A percentile compares a stretch with the other conserved stretches of the same genome.
These are phyloP conservation scores for Pulveroboletus frians DNA, from an alignment of 768 basidiomycete genomes.

Conservation along the genomic window DNA sequence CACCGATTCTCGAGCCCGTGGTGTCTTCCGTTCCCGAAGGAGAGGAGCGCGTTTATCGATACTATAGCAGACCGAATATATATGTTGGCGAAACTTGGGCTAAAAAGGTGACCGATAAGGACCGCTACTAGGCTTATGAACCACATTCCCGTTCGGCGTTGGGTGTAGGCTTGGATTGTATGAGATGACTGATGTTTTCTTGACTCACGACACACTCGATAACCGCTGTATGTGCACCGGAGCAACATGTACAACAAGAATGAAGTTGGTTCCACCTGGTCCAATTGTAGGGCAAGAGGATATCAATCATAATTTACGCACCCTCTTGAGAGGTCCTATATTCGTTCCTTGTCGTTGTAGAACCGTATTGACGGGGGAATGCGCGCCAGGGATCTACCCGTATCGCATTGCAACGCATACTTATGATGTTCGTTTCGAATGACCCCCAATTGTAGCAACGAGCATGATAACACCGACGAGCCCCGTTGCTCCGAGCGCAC, in stretches of 20 bases:
- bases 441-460: slow-evolving; percentile 14
- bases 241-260: background rate
- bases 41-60: slow-evolving; percentile 10
- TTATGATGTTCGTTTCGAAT: slow-evolving; percentile 16
- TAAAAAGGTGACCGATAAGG: slow-evolving; percentile 7
- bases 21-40: slow-evolving; percentile 7
- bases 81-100: slow-evolving; percentile 21
- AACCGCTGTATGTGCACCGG: too few species aligned
- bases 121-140: too few species aligned
- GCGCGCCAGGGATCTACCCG: background rate
- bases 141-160: too few species aligned
- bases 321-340: background rate
- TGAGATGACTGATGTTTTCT: too few species aligned
- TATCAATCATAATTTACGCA: background rate
- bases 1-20: background rate
- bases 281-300: too few species aligned
- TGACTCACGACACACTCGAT: too few species aligned
- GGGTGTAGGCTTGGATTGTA: too few species aligned
- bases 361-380: background rate
- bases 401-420: background rate
- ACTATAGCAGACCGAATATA: background rate
- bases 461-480: slow-evolving; percentile 26
- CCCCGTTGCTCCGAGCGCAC: slow-evolving; percentile 26
- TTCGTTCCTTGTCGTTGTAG: background rate
- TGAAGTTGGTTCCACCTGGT: background rate